Conservation (phyloP, 106 monocot species). For the Dioscorea zingiberensis region DNA sequence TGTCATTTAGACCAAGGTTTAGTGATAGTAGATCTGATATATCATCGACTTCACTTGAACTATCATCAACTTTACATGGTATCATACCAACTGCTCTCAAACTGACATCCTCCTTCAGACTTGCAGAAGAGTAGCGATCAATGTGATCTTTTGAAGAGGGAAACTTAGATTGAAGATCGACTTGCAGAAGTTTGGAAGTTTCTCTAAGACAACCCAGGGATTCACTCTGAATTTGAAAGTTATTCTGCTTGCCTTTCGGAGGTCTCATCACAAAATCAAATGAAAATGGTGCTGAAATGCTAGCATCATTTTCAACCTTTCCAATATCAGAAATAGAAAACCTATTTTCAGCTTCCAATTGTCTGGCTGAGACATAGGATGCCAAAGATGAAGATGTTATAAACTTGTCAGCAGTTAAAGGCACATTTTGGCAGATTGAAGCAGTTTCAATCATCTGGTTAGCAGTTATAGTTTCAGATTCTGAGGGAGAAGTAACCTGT, state of each 20-base stretch:
- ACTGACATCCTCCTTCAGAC: not conserved
- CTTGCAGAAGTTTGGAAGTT: conserved; percentile 3
- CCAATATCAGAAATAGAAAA: no score
- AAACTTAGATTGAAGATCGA: not conserved
- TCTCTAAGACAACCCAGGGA: not conserved
- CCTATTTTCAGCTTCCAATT: no score
- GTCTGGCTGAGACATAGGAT: no score
- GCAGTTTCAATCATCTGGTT: no score
- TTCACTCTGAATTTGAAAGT: not conserved
- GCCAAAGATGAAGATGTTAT: no score
- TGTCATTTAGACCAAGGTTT: conserved; percentile 6
- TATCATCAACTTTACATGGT: not conserved
- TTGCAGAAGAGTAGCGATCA: not conserved
- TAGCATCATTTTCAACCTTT: no score
- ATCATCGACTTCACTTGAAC: conserved; percentile 13
- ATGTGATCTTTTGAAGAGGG: not conserved
- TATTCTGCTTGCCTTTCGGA: not conserved
- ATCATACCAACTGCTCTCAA: not conserved
- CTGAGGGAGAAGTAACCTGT: no score
- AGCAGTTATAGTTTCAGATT: no score
- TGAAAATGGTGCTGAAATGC: no score
- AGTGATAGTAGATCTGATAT: conserved; percentile 9
- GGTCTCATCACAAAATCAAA: not conserved
- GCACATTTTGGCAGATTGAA: no score
- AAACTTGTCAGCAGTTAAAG: no score